Percentiles rank a stretch among this genome's conserved stretches.
Conservation (phyloP, 345 rosid genomes). For the Euclidium syriacum region DNA sequence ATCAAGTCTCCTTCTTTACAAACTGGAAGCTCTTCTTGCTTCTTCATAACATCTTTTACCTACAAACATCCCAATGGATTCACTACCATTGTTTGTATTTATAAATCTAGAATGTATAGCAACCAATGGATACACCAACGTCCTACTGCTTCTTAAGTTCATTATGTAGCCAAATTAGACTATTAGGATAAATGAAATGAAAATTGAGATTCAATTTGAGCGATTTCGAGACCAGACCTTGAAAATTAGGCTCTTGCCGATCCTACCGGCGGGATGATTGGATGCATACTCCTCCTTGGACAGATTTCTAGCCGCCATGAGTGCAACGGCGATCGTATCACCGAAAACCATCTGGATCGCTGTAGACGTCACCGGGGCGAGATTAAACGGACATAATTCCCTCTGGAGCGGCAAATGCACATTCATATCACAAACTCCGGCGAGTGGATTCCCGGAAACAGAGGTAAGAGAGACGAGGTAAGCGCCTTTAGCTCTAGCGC, state of each 20-base stretch:
- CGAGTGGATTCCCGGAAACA: conserved; percentile 61
- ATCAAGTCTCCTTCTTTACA: conserved; percentile 88
- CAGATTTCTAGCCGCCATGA: conserved; percentile 85
- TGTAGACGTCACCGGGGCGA: conserved; percentile 95
- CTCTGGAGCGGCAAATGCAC: conserved; percentile 82
- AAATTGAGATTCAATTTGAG: neutral
- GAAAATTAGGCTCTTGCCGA: conserved; percentile 87
- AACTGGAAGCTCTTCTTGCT: conserved; percentile 80
- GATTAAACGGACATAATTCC: conserved; percentile 88
- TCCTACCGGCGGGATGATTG: conserved; percentile 96
- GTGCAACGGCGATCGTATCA: conserved; percentile 93
- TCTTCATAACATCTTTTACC: conserved; percentile 95
- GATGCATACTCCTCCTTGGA: conserved; percentile 80
- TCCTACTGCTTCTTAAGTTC: neutral
- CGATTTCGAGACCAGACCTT: conserved; percentile 46
- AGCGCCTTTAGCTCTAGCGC: conserved; percentile 73
- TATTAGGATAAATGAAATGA: neutral
- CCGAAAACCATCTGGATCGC: conserved; percentile 99
- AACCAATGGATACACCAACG: neutral
- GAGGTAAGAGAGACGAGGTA: conserved; percentile 78
- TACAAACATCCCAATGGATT: conserved; percentile 13
- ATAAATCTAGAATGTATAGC: neutral
- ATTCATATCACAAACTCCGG: conserved; percentile 62
- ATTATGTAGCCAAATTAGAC: neutral
- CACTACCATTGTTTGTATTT: neutral